These are phyloP conservation scores for Talaromyces borbonicus DNA, from an alignment of 495 filamentous ascomycete genomes.

Conservation along the genomic window DNA sequence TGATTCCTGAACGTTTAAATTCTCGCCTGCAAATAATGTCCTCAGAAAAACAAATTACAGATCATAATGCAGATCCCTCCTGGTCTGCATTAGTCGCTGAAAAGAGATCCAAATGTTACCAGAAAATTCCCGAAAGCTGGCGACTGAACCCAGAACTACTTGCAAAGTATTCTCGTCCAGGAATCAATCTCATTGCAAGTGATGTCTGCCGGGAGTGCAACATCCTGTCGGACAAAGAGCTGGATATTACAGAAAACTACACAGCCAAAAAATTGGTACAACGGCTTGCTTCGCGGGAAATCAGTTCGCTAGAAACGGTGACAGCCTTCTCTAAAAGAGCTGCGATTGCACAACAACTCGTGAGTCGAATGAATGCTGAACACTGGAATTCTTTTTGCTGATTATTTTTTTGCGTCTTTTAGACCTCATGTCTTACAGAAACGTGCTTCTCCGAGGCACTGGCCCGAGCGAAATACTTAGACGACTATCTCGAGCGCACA, in stretches of 20 bases:
- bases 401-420: not conserved
- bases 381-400: not conserved
- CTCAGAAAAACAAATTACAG: not conserved
- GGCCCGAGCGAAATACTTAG: conserved; percentile 26
- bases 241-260: conserved; percentile 41
- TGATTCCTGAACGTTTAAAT: not conserved
- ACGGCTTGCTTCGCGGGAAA: conserved; percentile 14
- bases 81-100: not conserved
- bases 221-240: conserved; percentile 18
- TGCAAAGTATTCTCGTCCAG: not conserved
- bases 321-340: conserved; percentile 47
- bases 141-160: not conserved
- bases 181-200: not conserved
- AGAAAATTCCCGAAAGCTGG: not conserved
- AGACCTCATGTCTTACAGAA: conserved; percentile 53
- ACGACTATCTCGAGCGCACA: conserved; percentile 28
- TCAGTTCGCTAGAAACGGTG: conserved; percentile 33
- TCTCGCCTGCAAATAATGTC: not conserved
- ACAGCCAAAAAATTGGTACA: conserved; percentile 35
- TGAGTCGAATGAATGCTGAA: not conserved
- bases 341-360: conserved; percentile 46
- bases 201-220: not conserved
- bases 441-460: conserved; percentile 46
- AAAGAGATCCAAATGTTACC: not conserved
- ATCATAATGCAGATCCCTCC: not conserved